Percentiles rank a stretch among this genome's conserved stretches.
These are phyloP conservation scores for Flaveria ramosissima DNA, from an alignment of 129 eudicot genomes.

Conservation along the genomic window DNA sequence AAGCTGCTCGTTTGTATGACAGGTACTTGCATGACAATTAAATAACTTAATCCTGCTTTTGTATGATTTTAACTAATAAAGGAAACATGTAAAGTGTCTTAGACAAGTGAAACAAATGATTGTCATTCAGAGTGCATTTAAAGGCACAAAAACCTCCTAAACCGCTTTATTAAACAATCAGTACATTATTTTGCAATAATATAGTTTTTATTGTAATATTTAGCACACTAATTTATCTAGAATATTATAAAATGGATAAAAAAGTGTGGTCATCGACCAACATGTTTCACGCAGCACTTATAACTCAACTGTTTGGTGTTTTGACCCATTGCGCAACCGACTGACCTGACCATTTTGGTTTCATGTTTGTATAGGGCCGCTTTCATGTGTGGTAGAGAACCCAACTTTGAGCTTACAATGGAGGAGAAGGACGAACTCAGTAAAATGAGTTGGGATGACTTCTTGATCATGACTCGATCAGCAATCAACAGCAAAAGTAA, in stretches of 20 bases:
- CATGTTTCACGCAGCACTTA: too few species aligned
- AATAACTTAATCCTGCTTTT: neutral
- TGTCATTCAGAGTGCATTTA: neutral
- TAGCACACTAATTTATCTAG: neutral
- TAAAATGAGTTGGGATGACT: slow-evolving; percentile 85
- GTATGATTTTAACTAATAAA: neutral
- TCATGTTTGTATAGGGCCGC: slow-evolving; percentile 67
- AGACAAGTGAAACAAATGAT: neutral
- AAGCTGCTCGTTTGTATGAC: slow-evolving; percentile 96
- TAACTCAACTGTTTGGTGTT: too few species aligned
- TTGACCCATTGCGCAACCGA: neutral
- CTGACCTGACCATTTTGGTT: slow-evolving; percentile 4
- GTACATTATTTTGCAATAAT: too few species aligned
- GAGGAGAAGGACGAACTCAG: slow-evolving; percentile 78
- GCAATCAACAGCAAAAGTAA: slow-evolving; percentile 83
- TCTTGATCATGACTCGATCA: slow-evolving; percentile 67
- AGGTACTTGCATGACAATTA: slow-evolving; percentile 46
- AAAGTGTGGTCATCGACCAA: too few species aligned
- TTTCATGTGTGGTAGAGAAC: slow-evolving; percentile 90
- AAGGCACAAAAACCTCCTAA: neutral
- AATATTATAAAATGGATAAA: too few species aligned
- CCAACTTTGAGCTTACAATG: slow-evolving; percentile 78
- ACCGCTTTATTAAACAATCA: too few species aligned
- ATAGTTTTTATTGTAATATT: neutral
- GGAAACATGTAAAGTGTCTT: neutral